A percentile compares a stretch with the other conserved stretches of the same genome.
These are phyloP conservation scores for Coelastrella sp. DNA, from an alignment of 139 green algal species.

Conservation along the genomic window DNA sequence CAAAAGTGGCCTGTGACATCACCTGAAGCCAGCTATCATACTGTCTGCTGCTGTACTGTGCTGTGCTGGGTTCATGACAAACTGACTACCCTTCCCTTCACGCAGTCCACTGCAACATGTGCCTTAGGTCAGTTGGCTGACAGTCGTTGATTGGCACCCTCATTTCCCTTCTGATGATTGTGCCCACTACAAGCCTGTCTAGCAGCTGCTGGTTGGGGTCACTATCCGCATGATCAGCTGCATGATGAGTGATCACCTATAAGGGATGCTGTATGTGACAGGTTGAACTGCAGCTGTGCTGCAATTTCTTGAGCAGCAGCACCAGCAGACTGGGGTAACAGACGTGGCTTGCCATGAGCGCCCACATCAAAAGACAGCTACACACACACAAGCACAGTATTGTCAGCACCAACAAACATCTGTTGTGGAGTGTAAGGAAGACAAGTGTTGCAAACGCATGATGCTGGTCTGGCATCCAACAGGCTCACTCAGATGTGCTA, in stretches of 20 bases:
- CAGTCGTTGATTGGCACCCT: too few species aligned
- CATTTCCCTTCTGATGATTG: neutral
- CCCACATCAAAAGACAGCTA: slow-evolving; percentile 54
- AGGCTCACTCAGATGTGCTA: too few species aligned
- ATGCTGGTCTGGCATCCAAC: too few species aligned
- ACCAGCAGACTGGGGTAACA: slow-evolving; percentile 37
- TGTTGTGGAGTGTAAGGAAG: too few species aligned
- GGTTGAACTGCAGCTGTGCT: slow-evolving; percentile 68
- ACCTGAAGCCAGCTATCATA: neutral
- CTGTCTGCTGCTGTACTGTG: neutral
- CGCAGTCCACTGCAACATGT: too few species aligned
- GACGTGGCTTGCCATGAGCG: slow-evolving; percentile 61
- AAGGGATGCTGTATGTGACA: slow-evolving; percentile 66
- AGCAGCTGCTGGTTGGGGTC: neutral
- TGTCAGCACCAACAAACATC: too few species aligned
- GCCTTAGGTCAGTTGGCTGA: too few species aligned
- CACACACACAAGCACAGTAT: neutral
- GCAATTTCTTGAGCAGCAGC: neutral
- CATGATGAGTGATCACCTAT: slow-evolving; percentile 47
- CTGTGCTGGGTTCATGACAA: neutral
- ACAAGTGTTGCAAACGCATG: too few species aligned
- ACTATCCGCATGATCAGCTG: neutral
- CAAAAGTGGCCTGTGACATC: too few species aligned
- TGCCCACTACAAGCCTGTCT: neutral
- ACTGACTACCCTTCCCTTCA: too few species aligned